A percentile compares a stretch with the other conserved stretches of the same genome.
phyloP scores from a whole-genome alignment of 371 early-diverging fungal genomes.

The Mucor piriformis region DNA sequence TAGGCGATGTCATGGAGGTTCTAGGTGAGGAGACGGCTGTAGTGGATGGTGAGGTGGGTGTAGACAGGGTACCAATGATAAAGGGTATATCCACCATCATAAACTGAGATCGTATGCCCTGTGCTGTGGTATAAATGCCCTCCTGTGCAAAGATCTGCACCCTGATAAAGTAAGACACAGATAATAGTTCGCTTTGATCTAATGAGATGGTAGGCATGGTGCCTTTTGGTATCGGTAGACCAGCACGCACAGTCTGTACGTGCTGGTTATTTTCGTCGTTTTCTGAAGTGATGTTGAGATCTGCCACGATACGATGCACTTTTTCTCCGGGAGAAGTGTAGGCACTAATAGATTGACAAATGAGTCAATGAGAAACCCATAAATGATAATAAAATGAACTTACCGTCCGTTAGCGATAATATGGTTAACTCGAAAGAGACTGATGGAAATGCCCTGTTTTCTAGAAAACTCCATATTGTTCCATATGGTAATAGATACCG shows the following conservation, averaged over 20 bases:
- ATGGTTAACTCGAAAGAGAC: slow-evolving; percentile 18
- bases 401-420: slow-evolving; percentile 22
- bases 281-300: slow-evolving; percentile 10
- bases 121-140: slow-evolving; percentile 16
- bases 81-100: slow-evolving; percentile 27
- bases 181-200: slow-evolving; percentile 23
- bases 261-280: slow-evolving; percentile 1
- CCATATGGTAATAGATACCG: slow-evolving; percentile 23
- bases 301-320: slow-evolving; percentile 18
- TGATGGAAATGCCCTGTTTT: slow-evolving; percentile 25
- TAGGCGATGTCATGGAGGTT: neutral
- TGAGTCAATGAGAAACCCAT: neutral
- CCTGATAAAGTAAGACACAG: slow-evolving; percentile 23
- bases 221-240: slow-evolving; percentile 22
- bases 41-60: slow-evolving; percentile 2
- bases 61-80: slow-evolving; percentile 17
- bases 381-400: neutral
- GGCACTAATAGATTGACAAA: no score
- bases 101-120: slow-evolving; percentile 14
- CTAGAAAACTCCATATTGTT: slow-evolving; percentile 20
- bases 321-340: slow-evolving; percentile 23
- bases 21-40: neutral
- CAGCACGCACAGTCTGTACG: slow-evolving; percentile 13
- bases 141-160: slow-evolving; percentile 24
- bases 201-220: slow-evolving; percentile 23